These are phyloP conservation scores for Schizophyllum amplum DNA, from an alignment of 1,284 basidiomycete species.

Conservation along the genomic window DNA sequence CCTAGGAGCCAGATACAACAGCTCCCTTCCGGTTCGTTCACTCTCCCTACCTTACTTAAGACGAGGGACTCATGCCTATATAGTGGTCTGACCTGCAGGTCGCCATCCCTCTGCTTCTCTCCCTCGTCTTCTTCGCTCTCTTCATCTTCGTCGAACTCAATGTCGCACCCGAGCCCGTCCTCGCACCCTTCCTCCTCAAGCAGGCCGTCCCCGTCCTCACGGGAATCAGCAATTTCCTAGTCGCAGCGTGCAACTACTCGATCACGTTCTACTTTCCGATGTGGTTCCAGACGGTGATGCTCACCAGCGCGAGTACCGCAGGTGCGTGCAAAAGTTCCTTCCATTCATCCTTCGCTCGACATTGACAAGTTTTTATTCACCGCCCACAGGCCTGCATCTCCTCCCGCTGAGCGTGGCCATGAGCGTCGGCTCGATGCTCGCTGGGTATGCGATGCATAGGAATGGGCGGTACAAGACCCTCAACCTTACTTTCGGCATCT, in stretches of 20 bases:
- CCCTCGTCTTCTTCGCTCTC: constrained; percentile 36
- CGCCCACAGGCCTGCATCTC: constrained; percentile 73
- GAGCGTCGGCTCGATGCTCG: constrained; percentile 69
- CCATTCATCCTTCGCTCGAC: too few species aligned
- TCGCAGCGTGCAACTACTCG: constrained; percentile 67
- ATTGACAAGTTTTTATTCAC: too few species aligned
- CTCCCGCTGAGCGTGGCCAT: constrained; percentile 73
- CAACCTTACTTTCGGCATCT: constrained; percentile 61
- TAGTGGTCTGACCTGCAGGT: constrained; percentile 58
- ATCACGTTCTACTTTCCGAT: constrained; percentile 79
- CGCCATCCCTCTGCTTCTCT: constrained; percentile 42
- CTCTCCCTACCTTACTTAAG: constrained; percentile 5
- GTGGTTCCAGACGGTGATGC: constrained; percentile 80
- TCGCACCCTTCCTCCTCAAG: constrained; percentile 59
- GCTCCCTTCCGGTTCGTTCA: constrained; percentile 44
- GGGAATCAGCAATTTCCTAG: constrained; percentile 68
- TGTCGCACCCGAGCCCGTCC: constrained; percentile 63
- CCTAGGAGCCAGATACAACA: constrained; percentile 62
- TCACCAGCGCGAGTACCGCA: constrained; percentile 58
- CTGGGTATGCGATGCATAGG: constrained; percentile 76
- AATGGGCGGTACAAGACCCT: constrained; percentile 74
- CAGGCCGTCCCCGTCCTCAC: constrained; percentile 67
- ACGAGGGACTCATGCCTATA: constrained; percentile 23
- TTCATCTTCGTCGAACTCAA: constrained; percentile 61
- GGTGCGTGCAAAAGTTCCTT: too few species aligned